phyloP scores from a whole-genome alignment of 352 stramenopile species.

The Phytophthora pluvialis region DNA sequence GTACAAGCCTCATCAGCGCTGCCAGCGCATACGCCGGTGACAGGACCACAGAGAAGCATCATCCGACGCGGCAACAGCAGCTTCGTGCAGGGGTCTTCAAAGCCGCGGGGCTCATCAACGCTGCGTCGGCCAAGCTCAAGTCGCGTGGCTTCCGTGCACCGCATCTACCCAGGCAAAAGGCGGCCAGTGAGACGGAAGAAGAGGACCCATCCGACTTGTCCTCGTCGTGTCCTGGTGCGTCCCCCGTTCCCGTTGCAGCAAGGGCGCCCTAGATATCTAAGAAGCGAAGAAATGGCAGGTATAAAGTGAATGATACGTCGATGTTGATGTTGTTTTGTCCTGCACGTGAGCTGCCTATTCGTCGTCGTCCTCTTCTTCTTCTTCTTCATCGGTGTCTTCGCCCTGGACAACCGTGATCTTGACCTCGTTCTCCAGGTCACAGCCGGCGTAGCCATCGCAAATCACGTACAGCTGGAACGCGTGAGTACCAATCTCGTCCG shows the following conservation, averaged over 20 bases:
- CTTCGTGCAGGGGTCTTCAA: constrained; percentile 51
- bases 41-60: neutral
- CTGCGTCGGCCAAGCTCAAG: constrained; percentile 59
- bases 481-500: constrained; percentile 94
- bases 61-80: constrained; percentile 39
- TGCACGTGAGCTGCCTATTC: constrained; percentile 18
- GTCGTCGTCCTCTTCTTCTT: constrained; percentile 46
- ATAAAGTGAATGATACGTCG: constrained; percentile 35
- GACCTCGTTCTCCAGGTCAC: constrained; percentile 97
- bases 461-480: constrained; percentile 98
- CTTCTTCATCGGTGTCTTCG: constrained; percentile 57
- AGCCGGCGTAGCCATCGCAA: constrained; percentile 98
- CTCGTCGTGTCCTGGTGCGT: constrained; percentile 12
- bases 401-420: constrained; percentile 66
- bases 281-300: constrained; percentile 17
- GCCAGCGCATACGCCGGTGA: constrained; percentile 13
- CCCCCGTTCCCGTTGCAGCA: constrained; percentile 6
- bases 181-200: constrained; percentile 49
- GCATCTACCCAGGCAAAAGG: constrained; percentile 31
- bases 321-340: constrained; percentile 29
- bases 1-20: constrained; percentile 20
- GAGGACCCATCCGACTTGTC: constrained; percentile 34
- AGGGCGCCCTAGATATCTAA: constrained; percentile 18
- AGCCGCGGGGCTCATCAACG: constrained; percentile 54
- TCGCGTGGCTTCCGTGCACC: constrained; percentile 31